Conservation (phyloP, 75 land plant genomes). For the Selaginella tamariscina region DNA sequence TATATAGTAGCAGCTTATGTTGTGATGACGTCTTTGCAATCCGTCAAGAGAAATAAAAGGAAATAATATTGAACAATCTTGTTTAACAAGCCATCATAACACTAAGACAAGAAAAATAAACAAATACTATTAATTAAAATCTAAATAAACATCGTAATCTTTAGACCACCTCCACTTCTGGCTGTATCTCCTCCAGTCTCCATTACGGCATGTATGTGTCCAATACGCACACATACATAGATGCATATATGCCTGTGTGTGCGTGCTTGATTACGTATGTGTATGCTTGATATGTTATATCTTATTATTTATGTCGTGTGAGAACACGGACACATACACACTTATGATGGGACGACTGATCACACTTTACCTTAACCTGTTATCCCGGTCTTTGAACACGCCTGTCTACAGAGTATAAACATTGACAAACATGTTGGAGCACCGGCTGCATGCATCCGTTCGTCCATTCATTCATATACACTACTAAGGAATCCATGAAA, state of each 20-base stretch:
- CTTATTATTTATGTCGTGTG: background rate
- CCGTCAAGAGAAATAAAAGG: no score
- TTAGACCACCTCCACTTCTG: no score
- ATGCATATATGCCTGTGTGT: conserved; percentile 10
- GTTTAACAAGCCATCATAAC: no score
- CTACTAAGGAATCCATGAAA: no score
- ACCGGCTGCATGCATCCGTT: background rate
- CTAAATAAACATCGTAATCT: no score
- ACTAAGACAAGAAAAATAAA: no score
- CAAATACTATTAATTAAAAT: no score
- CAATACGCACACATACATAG: background rate
- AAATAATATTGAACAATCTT: no score
- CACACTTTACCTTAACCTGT: background rate
- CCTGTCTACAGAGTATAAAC: background rate
- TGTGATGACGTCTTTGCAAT: no score
- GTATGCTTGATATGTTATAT: background rate
- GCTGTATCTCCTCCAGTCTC: no score
- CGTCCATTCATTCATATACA: no score
- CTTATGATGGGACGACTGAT: background rate
- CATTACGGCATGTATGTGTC: background rate
- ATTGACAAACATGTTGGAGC: background rate
- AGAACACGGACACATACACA: background rate
- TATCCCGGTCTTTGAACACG: background rate
- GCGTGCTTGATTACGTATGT: conserved; percentile 1
- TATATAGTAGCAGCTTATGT: no score